These are phyloP conservation scores for Fusarium mexicanum DNA, from an alignment of 2,329 filamentous ascomycete genomes.

Conservation along the genomic window DNA sequence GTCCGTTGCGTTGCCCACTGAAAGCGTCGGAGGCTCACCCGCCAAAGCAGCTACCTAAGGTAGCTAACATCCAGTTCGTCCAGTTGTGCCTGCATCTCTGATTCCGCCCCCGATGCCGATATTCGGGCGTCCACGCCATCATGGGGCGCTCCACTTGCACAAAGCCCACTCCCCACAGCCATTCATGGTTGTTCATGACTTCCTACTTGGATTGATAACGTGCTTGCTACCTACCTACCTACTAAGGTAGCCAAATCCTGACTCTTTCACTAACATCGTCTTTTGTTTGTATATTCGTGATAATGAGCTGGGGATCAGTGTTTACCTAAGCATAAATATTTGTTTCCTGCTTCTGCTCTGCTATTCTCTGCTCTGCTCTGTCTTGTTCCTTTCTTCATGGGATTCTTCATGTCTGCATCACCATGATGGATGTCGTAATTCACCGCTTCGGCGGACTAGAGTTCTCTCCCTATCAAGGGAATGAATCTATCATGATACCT, in stretches of 20 bases:
- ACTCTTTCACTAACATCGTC: constrained; percentile 7
- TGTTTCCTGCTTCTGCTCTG: neutral
- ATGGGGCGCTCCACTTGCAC: constrained; percentile 15
- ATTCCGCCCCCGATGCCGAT: constrained; percentile 29
- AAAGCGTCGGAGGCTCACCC: neutral
- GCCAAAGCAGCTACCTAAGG: neutral
- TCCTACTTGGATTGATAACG: constrained; percentile 25
- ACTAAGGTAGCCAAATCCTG: neutral
- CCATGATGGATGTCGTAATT: constrained; percentile 47
- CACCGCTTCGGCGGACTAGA: constrained; percentile 45
- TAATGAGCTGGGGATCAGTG: neutral
- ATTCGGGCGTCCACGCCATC: constrained; percentile 13
- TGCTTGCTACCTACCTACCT: neutral
- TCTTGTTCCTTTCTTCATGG: neutral
- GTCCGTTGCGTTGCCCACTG: constrained; percentile 18
- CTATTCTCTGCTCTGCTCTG: neutral
- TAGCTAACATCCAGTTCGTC: neutral
- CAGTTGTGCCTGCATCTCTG: neutral
- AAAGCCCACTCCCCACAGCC: constrained; percentile 9
- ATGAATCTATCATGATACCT: constrained; percentile 27
- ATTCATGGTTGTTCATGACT: constrained; percentile 34
- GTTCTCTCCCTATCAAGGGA: constrained; percentile 43
- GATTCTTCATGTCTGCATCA: constrained; percentile 20
- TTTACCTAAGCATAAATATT: neutral
- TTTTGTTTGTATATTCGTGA: constrained; percentile 4